Base-by-base conservation (phyloP, 2,329 filamentous ascomycete genomes). In the Fusarium sp. region DNA sequence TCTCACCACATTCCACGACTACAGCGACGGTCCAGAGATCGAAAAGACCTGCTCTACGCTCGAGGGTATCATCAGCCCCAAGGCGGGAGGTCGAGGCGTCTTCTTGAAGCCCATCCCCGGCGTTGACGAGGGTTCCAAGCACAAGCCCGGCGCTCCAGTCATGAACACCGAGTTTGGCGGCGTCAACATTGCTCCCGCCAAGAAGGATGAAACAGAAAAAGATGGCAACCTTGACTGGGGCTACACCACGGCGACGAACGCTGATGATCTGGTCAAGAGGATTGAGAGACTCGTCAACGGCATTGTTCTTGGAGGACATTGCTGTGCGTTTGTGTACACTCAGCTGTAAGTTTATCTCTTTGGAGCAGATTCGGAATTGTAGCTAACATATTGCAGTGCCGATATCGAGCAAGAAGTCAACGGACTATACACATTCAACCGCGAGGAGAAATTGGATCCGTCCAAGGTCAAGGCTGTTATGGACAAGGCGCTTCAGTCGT, bases 361-460 rank as follows among this genome's bases (percentile, higher is more conserved):
- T 10, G 42, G 4, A 6, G 6, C 11, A 7, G n/a, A 26, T 53
- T 19, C 47, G 31, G 34, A 11, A 31, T n/a, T 22, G 2, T 19
- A 46, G 47, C 39, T 70, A 69, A 60, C 46, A 1, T 22, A 2
- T 9, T 12, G 15, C 11, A 82, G 80, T 34, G 79, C 79, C 53
- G 83, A 87, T 68, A 87, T 90, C 47, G 87, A 90, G 73, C 87
- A 90, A 67, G 88, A 90, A 69, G 85, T 86, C 32, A 90, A 91
- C 64, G 88, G 88, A 0, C 68, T 90, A 24, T 90, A 89, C 65
- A 83, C 86, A 0, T 88, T 83, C 61, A 83, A 89, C 58, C 80
- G 88, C 1, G 78, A 80, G 65, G 82, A 83, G 58, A 90, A 90
- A 75, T 76, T 90, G 38, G 81, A 85, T n/a, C 77, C 83, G 0